phyloP scores from a whole-genome alignment of 192 early-diverging fungal species.

The Umbelopsis vinacea region DNA sequence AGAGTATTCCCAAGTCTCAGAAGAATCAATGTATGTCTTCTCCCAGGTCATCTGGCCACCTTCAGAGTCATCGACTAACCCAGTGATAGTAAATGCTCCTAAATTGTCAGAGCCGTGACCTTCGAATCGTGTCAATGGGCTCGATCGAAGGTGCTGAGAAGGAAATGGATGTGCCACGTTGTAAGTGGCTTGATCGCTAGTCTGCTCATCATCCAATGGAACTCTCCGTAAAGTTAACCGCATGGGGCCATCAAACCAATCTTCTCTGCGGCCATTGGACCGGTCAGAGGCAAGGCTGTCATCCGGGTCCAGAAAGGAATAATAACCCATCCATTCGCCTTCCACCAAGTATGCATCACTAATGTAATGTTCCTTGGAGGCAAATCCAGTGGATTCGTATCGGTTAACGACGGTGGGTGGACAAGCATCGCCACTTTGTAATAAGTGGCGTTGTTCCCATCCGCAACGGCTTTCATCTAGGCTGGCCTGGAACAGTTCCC shows the following conservation, averaged over 20 bases:
- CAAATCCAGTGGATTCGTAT: slow-evolving; percentile 35
- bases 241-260: slow-evolving; percentile 45
- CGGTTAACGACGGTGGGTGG: slow-evolving; percentile 19
- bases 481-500: slow-evolving; percentile 24
- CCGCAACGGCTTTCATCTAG: background rate
- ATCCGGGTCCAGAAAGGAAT: slow-evolving; percentile 37
- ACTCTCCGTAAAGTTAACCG: slow-evolving; percentile 35
- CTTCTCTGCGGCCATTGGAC: slow-evolving; percentile 23
- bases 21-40: slow-evolving; percentile 38
- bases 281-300: slow-evolving; percentile 21
- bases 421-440: background rate
- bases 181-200: slow-evolving; percentile 6
- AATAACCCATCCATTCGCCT: slow-evolving; percentile 50
- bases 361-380: slow-evolving; percentile 26
- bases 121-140: slow-evolving; percentile 39
- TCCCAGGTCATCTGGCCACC: slow-evolving; percentile 41
- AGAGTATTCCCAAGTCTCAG: slow-evolving; percentile 43
- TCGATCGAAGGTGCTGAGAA: slow-evolving; percentile 24
- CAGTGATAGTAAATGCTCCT: slow-evolving; percentile 36
- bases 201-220: slow-evolving; percentile 28
- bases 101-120: slow-evolving; percentile 39
- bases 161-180: slow-evolving; percentile 28
- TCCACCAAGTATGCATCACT: slow-evolving; percentile 40
- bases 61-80: slow-evolving; percentile 41
- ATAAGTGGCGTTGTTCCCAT: slow-evolving; percentile 12